Evolutionary conservation across 495 filamentous ascomycete genomes (phyloP), one percentile per base, ranked within the genome.

Genomic region (Cercophora scortea): DNA sequence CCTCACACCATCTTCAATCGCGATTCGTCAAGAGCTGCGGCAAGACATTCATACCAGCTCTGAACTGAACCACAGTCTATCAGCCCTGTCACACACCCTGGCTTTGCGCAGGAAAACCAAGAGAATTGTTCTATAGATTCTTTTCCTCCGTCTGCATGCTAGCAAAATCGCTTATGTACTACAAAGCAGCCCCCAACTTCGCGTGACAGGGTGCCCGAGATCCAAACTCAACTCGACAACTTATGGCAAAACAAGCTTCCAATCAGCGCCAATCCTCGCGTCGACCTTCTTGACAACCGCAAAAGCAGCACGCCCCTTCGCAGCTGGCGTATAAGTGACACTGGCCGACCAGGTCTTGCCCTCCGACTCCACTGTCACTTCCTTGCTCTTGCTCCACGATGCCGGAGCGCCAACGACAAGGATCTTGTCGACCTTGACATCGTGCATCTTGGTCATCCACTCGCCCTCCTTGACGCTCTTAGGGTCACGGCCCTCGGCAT

Each of bases 251-350:
- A 84, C 79, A 58, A 95, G 79, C 66, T 76, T 87, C 90, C 90
- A 98, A 52, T 87, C 84, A 63, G 80, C 83, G 42, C 84, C 86
- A 68, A 98, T 83, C 41, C 66, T 76, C 36, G 88, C 85, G 33
- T 79, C 83, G 12, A 92, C 86, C 65, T 88, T 84, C 71, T 83
- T 85, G 38, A 96, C 79, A 19, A 95, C 77, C 25, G 85, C 91
- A 78, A 88, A 95, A 10, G 79, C 75, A 8, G 88, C 90, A 64
- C 80, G 85, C 36, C 79, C 78, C 11, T 70, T 72, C 25, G 70
- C 71, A 32, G 79, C 81, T 38, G 77, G 72, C 61, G 79, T 73
- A 61, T 77, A 92, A 45, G 80, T 73, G 45, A 96, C 55, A 33
- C 68, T 74, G 13, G 78, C 78, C 25, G 75, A 72, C 56, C 73